phyloP scores from a whole-genome alignment of 805 yeast genomes.

The Isabelozyma gotoi region DNA sequence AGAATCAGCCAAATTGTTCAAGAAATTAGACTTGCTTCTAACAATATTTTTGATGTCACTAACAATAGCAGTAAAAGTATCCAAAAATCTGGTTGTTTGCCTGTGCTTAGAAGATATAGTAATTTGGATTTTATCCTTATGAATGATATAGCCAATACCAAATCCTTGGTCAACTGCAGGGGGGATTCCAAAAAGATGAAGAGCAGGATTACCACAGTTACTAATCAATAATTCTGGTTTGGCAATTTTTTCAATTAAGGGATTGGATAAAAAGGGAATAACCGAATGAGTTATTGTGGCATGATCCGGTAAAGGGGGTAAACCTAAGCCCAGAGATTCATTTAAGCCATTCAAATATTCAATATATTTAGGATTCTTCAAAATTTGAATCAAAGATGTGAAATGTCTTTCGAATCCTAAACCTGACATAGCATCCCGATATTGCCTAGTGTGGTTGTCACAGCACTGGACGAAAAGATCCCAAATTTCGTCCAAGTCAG shows the following conservation, averaged over 20 bases:
- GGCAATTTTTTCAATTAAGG: slow-evolving; percentile 30
- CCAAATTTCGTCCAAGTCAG: slow-evolving; percentile 49
- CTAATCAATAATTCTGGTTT: slow-evolving; percentile 54
- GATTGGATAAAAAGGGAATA: slow-evolving; percentile 35
- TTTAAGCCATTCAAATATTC: slow-evolving; percentile 43
- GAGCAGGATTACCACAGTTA: slow-evolving; percentile 90
- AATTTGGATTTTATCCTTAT: slow-evolving; percentile 72
- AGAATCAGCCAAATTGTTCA: slow-evolving; percentile 24
- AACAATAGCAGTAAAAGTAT: slow-evolving; percentile 62
- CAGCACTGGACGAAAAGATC: slow-evolving; percentile 51
- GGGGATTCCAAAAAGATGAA: slow-evolving; percentile 86
- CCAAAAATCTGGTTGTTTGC: slow-evolving; percentile 77
- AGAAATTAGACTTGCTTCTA: slow-evolving; percentile 33
- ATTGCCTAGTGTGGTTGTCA: slow-evolving; percentile 46
- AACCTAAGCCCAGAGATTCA: slow-evolving; percentile 15
- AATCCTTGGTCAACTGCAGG: slow-evolving; percentile 89
- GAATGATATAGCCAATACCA: slow-evolving; percentile 90
- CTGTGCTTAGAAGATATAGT: slow-evolving; percentile 87
- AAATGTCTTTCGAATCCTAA: slow-evolving; percentile 73
- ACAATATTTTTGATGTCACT: slow-evolving; percentile 56
- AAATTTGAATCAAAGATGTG: slow-evolving; percentile 58
- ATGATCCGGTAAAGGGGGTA: slow-evolving; percentile 30
- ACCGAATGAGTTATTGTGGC: slow-evolving; percentile 5
- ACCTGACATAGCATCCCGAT: slow-evolving; percentile 57
- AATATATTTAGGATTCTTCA: slow-evolving; percentile 42